These are phyloP conservation scores for Cinchona pubescens DNA, from an alignment of 257 asterid species.

Conservation along the genomic window DNA sequence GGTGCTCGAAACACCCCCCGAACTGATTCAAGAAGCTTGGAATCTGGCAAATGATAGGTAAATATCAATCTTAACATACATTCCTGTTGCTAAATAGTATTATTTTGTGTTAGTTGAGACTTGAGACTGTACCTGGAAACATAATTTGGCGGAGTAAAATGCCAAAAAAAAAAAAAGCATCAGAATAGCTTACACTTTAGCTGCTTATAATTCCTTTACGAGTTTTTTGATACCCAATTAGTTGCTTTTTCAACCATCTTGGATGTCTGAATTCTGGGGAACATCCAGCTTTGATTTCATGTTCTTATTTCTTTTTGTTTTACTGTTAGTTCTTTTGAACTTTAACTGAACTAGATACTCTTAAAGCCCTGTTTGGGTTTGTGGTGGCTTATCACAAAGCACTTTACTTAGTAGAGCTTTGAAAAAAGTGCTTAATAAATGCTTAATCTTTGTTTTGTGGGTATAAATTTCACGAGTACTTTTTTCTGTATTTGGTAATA, in stretches of 20 bases:
- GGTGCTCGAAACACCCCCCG: constrained; percentile 64
- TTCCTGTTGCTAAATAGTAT: neutral
- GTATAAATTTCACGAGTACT: no score
- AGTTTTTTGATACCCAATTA: neutral
- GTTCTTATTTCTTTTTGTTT: no score
- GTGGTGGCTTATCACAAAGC: no score
- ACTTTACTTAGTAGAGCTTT: no score
- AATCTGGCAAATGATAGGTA: constrained; percentile 98
- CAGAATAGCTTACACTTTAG: neutral
- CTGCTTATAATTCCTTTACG: neutral
- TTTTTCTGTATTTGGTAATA: no score
- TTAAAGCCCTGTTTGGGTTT: no score
- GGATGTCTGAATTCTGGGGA: neutral
- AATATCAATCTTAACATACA: neutral
- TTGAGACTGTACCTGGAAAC: neutral
- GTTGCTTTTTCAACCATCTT: neutral
- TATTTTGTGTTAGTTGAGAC: neutral
- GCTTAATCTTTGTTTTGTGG: no score
- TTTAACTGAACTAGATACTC: neutral
- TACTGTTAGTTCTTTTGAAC: neutral
- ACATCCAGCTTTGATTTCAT: neutral
- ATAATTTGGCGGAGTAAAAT: neutral
- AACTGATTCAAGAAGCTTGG: constrained; percentile 95
- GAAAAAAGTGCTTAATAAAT: no score
- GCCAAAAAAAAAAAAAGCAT: neutral